phyloP scores from a whole-genome alignment of 345 rosid species.

The Ceriops decandra region DNA sequence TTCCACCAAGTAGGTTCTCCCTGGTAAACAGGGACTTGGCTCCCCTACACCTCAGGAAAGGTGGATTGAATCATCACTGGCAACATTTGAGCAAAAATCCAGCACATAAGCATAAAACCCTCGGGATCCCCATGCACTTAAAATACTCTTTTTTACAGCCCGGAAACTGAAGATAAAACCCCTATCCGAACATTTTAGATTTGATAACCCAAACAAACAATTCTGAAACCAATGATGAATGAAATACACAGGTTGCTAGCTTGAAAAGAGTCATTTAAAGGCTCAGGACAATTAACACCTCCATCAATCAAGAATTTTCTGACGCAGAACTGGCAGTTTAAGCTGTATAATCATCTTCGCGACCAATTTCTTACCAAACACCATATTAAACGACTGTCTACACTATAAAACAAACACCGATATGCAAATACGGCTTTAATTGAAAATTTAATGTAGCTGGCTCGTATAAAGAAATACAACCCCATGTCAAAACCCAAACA shows the following conservation, averaged over 20 bases:
- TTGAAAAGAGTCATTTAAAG: not conserved
- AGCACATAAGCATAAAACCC: too few species aligned
- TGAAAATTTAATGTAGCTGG: conserved; percentile 16
- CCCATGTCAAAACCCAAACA: conserved; percentile 34
- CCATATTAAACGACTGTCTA: not conserved
- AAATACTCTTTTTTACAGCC: too few species aligned
- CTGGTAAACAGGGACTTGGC: conserved; percentile 29
- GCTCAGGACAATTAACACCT: conserved; percentile 70
- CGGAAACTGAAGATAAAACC: too few species aligned
- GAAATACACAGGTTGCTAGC: not conserved
- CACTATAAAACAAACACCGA: not conserved
- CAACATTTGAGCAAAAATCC: not conserved
- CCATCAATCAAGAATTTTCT: conserved; percentile 82
- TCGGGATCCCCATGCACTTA: too few species aligned
- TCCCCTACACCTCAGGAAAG: conserved; percentile 24
- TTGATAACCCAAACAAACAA: not conserved
- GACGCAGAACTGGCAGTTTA: conserved; percentile 96
- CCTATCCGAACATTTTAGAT: too few species aligned
- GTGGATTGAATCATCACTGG: conserved; percentile 26
- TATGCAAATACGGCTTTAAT: too few species aligned
- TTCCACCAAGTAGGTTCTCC: conserved; percentile 39
- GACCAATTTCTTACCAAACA: conserved; percentile 15
- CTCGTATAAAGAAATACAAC: conserved; percentile 87
- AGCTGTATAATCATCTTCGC: conserved; percentile 57
- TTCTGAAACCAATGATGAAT: conserved; percentile 16